Conservation (phyloP, 1,284 basidiomycete species). For the Dichomitus squalens region DNA sequence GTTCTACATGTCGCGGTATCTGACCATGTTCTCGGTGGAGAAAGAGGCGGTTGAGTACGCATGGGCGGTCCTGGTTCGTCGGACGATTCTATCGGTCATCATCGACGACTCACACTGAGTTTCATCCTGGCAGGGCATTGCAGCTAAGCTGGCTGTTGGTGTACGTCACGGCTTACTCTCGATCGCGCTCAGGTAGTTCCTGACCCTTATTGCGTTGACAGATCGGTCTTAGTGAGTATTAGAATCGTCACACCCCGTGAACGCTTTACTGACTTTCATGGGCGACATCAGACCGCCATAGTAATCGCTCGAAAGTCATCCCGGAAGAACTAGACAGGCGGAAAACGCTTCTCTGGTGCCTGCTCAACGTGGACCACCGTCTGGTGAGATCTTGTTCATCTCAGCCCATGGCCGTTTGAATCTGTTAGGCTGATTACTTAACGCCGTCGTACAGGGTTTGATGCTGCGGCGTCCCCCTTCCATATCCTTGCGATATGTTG, state of each 20-base stretch:
- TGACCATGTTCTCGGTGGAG: constrained; percentile 68
- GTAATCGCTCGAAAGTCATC: constrained; percentile 53
- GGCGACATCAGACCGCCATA: constrained; percentile 53
- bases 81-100: constrained; percentile 32
- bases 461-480: constrained; percentile 35
- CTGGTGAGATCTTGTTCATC: constrained; percentile 36
- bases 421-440: background rate
- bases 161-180: constrained; percentile 40
- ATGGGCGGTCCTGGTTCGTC: constrained; percentile 63
- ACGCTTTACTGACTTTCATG: background rate
- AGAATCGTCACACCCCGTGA: background rate
- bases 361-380: constrained; percentile 54
- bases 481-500: constrained; percentile 31
- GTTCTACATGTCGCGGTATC: constrained; percentile 76
- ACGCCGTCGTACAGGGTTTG: constrained; percentile 24
- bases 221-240: constrained; percentile 59
- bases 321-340: constrained; percentile 55
- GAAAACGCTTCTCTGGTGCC: constrained; percentile 60
- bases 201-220: constrained; percentile 30
- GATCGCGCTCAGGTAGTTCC: constrained; percentile 8
- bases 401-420: background rate
- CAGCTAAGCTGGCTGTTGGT: constrained; percentile 47
- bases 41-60: constrained; percentile 68
- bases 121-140: constrained; percentile 28
- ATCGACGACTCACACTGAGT: background rate